Evolutionary conservation across 768 basidiomycete genomes (phyloP), one percentile per base, ranked within the genome.

Genomic region (Mycena sanguinolenta): DNA sequence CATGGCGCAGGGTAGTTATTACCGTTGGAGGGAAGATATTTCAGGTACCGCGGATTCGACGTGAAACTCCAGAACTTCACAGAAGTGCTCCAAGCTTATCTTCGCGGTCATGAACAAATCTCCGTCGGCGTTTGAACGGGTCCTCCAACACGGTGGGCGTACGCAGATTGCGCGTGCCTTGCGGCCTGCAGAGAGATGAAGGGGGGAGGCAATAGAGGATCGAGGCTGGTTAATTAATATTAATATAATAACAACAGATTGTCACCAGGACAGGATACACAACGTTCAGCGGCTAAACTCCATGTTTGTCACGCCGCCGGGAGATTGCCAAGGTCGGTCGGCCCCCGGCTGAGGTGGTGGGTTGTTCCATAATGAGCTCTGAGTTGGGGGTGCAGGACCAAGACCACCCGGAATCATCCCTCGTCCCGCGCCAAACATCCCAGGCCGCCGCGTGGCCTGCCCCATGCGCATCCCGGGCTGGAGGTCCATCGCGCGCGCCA

Each of bases 361-460:
- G 21, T 73, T 74, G 21, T 78, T 79, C 82, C 84, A 86, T 28
- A 82, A 66, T 28, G 77, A 80, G 21, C 80, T 75, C 17, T 80
- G 78, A 25, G 80, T 78, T 5, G 32, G 32, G 17, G 81, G 79
- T 1, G 82, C 70, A 75, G 78, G 12, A 71, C 80, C 69, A 76
- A 78, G 42, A 76, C 82, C 72, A 67, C 77, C 38, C 75, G 76
- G 76, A 69, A 83, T 74, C 66, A 78, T 62, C 63, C 83, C 78
- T 63, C 81, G 82, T n/a, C 80, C 82, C 32, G 76, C 79, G 28
- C 87, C 88, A 76, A 91, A 91, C 80, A 91, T 91, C 57, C 86
- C 87, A 14, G 89, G 81, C 73, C 91, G 83, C 70, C 90, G 84
- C 17, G 81, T 83, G 73, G 85, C 87, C 10, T 85, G 85, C 16